Conservation (phyloP, 2,329 filamentous ascomycete species). For the Xylaria multiplex region DNA sequence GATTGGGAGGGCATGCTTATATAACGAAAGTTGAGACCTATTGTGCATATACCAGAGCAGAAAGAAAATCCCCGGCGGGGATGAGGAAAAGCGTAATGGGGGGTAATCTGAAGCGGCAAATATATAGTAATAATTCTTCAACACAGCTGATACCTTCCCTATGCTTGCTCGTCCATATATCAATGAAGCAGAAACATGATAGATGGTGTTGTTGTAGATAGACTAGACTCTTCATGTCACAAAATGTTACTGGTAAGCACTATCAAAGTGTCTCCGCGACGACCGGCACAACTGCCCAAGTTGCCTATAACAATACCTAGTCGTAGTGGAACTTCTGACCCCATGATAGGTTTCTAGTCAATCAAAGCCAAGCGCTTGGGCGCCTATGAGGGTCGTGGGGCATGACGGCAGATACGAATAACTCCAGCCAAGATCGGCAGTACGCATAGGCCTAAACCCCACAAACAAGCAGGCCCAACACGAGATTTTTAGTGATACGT, state of each 20-base stretch:
- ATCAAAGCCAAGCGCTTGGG: constrained; percentile 27
- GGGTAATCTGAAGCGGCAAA: constrained; percentile 17
- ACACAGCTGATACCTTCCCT: background rate
- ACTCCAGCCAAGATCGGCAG: constrained; percentile 35
- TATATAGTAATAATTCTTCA: constrained; percentile 37
- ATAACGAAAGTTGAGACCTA: constrained; percentile 30
- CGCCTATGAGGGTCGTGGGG: constrained; percentile 16
- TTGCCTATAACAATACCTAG: background rate
- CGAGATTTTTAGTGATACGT: constrained; percentile 27
- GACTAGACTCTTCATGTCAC: background rate
- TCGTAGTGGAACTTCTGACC: constrained; percentile 23
- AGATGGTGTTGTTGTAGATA: background rate
- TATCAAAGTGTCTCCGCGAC: background rate
- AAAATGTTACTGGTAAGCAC: background rate
- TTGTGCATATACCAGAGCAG: constrained; percentile 26
- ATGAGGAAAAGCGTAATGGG: constrained; percentile 25
- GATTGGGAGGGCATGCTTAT: constrained; percentile 28
- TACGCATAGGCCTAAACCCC: constrained; percentile 25
- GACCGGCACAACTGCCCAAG: background rate
- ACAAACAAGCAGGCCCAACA: constrained; percentile 27
- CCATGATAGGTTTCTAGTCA: constrained; percentile 13
- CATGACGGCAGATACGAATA: constrained; percentile 34
- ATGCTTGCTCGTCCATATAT: background rate
- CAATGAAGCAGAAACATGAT: background rate
- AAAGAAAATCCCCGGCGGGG: constrained; percentile 6